These are phyloP conservation scores for Tolypocladium tundrense DNA, from an alignment of 2,329 filamentous ascomycete species.

Conservation along the genomic window DNA sequence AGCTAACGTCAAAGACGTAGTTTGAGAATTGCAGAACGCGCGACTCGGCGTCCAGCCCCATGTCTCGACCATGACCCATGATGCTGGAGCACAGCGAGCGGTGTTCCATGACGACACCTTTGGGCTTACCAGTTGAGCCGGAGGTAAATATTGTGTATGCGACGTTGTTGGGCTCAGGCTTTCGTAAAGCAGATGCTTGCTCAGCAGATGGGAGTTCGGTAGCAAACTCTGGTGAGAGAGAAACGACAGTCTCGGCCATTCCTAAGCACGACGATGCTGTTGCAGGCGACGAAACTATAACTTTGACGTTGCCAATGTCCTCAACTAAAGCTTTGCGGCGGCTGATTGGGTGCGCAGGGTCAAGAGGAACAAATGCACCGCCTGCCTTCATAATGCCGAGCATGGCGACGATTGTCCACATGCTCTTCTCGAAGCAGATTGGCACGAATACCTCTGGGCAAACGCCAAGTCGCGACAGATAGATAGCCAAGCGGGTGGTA, in stretches of 20 bases:
- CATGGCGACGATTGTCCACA: slow-evolving; percentile 10
- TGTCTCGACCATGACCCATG: slow-evolving; percentile 32
- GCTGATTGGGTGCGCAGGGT: background rate
- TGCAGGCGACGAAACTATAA: background rate
- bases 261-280: background rate
- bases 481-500: background rate
- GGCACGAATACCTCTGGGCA: background rate
- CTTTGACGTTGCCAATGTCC: background rate
- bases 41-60: slow-evolving; percentile 34
- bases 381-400: slow-evolving; percentile 17
- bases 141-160: slow-evolving; percentile 18
- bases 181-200: background rate
- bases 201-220: background rate
- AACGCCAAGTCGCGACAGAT: background rate
- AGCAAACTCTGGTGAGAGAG: background rate
- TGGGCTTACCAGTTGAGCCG: slow-evolving; percentile 15
- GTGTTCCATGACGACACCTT: slow-evolving; percentile 28
- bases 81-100: slow-evolving; percentile 40
- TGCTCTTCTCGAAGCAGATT: slow-evolving; percentile 8
- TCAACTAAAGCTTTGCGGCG: background rate
- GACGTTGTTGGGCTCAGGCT: background rate
- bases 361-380: slow-evolving; percentile 1
- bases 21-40: slow-evolving; percentile 42
- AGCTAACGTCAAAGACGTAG: slow-evolving; percentile 38
- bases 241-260: background rate